Evolutionary conservation across 768 basidiomycete genomes (phyloP).

Genomic region (Cyclocybe aegerita): DNA sequence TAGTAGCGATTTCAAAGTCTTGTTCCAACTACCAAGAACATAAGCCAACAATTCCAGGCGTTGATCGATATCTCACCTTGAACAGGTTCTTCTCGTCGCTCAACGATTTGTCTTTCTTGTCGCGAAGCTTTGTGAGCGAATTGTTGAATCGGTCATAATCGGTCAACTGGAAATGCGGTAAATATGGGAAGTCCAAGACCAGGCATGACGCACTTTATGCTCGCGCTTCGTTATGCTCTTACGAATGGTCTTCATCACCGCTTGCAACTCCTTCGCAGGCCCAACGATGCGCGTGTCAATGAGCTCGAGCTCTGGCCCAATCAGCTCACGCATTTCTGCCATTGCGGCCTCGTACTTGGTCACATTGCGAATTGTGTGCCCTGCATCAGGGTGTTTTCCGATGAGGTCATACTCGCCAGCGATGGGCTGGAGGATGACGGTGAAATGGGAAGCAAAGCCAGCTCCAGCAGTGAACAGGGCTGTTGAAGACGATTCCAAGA

Average conservation of each 20-base stretch:
- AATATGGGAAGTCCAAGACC: slow-evolving; percentile 4
- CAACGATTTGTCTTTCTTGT: slow-evolving; percentile 97
- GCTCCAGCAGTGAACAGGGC: slow-evolving; percentile 68
- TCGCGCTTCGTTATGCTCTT: slow-evolving; percentile 97
- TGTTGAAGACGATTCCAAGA: slow-evolving; percentile 20
- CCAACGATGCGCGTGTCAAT: slow-evolving; percentile 84
- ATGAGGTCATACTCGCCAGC: slow-evolving; percentile 77
- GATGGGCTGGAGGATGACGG: slow-evolving; percentile 62
- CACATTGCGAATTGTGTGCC: slow-evolving; percentile 77
- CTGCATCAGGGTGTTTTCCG: slow-evolving; percentile 75
- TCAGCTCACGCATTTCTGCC: slow-evolving; percentile 77
- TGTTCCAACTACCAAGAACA: slow-evolving; percentile 74
- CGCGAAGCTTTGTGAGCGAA: slow-evolving; percentile 89
- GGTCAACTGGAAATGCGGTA: slow-evolving; percentile 49
- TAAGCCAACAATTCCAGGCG: slow-evolving; percentile 4
- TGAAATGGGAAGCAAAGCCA: slow-evolving; percentile 64
- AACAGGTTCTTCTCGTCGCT: slow-evolving; percentile 96
- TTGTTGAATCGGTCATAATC: slow-evolving; percentile 98
- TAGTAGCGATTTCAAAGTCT: slow-evolving; percentile 90
- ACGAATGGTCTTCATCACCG: slow-evolving; percentile 82
- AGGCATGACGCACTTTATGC: slow-evolving; percentile 70
- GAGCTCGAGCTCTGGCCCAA: slow-evolving; percentile 90
- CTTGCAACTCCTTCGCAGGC: slow-evolving; percentile 88
- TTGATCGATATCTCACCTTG: slow-evolving; percentile 55
- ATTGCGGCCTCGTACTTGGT: slow-evolving; percentile 69